phyloP scores from a whole-genome alignment of 371 early-diverging fungal species.

The Mortierella sp. region DNA sequence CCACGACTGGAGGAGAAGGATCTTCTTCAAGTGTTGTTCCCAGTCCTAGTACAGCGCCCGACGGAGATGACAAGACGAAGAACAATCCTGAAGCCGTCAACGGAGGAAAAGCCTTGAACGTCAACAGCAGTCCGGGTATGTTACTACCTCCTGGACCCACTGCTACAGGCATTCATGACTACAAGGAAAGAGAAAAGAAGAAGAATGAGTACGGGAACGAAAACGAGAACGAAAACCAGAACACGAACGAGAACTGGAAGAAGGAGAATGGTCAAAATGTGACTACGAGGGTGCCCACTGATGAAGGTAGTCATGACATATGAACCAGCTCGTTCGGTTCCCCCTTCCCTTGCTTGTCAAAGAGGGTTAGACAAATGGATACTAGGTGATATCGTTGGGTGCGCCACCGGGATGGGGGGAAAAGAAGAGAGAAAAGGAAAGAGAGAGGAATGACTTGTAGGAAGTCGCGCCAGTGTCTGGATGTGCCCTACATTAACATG shows the following conservation, averaged over 20 bases:
- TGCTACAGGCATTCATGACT: constrained; percentile 5
- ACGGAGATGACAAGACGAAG: background rate
- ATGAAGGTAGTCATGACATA: constrained; percentile 39
- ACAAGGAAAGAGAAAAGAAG: constrained; percentile 8
- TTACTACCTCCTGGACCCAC: constrained; percentile 19
- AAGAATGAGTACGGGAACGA: constrained; percentile 8
- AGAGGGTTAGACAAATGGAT: too few species aligned
- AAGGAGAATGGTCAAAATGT: constrained; percentile 18
- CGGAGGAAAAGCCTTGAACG: constrained; percentile 25
- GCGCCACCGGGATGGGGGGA: too few species aligned
- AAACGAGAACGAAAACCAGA: background rate
- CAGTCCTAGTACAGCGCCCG: constrained; percentile 2
- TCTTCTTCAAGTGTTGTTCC: background rate
- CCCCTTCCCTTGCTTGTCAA: too few species aligned
- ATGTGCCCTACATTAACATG: too few species aligned
- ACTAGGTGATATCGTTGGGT: too few species aligned
- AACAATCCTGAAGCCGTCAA: background rate
- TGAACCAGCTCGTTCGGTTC: too few species aligned
- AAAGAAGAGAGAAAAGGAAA: too few species aligned
- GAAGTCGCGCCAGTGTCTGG: too few species aligned
- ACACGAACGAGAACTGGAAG: background rate
- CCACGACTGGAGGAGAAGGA: background rate
- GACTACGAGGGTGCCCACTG: constrained; percentile 15
- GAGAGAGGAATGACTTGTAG: too few species aligned
- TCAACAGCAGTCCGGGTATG: constrained; percentile 40